Conservation (phyloP, 2,329 filamentous ascomycete genomes). For the Phialophora expanda region DNA sequence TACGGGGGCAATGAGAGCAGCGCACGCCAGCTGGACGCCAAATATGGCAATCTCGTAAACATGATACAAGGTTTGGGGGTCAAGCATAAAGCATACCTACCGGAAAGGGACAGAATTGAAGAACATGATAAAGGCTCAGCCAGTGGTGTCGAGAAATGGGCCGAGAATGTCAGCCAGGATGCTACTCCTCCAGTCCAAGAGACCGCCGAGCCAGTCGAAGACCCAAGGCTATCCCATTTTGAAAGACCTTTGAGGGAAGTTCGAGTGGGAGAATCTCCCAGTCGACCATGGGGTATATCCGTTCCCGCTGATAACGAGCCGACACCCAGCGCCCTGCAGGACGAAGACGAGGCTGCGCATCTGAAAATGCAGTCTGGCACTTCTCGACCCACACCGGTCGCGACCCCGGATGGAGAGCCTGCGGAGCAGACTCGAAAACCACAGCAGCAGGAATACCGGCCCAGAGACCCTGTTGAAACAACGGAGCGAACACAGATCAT, state of each 20-base stretch:
- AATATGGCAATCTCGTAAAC: conserved; percentile 87
- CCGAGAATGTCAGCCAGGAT: conserved; percentile 70
- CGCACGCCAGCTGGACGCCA: conserved; percentile 86
- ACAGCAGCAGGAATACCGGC: conserved; percentile 25
- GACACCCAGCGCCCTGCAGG: conserved; percentile 42
- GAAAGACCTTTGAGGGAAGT: conserved; percentile 86
- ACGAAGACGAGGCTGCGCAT: conserved; percentile 28
- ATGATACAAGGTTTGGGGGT: conserved; percentile 92
- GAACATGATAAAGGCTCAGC: conserved; percentile 38
- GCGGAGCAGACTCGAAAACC: conserved; percentile 33
- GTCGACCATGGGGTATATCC: conserved; percentile 88
- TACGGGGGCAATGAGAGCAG: conserved; percentile 87
- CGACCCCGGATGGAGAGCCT: conserved; percentile 20
- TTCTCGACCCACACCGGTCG: conserved; percentile 39
- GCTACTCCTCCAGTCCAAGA: conserved; percentile 42
- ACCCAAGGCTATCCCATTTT: conserved; percentile 74
- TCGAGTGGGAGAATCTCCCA: conserved; percentile 90
- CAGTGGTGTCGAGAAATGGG: conserved; percentile 80
- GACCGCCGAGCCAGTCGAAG: conserved; percentile 51
- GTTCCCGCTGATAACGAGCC: conserved; percentile 66
- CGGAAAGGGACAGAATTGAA: conserved; percentile 59
- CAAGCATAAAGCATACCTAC: conserved; percentile 86
- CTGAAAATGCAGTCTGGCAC: conserved; percentile 22
- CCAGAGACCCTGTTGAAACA: conserved; percentile 5
- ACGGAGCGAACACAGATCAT: conserved; percentile 68